Evolutionary conservation across 2,329 filamentous ascomycete species (phyloP).

Genomic region (Thielaviopsis populi): DNA sequence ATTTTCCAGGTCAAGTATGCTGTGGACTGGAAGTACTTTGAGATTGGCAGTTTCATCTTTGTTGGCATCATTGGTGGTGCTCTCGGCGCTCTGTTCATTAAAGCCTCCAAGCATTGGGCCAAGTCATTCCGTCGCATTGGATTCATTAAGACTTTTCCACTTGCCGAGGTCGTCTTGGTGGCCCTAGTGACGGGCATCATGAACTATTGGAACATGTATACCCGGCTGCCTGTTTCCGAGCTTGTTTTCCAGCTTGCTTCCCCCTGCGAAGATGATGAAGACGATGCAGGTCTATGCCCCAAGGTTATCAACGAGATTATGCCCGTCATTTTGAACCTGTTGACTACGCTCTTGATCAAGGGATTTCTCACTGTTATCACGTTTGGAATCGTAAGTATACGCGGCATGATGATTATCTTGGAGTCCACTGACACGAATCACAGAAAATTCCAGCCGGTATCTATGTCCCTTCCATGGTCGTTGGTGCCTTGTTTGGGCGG

Average conservation of each 20-base stretch:
- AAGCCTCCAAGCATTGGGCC: constrained; percentile 83
- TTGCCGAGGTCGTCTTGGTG: constrained; percentile 79
- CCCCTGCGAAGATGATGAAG: constrained; percentile 60
- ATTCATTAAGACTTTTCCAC: constrained; percentile 65
- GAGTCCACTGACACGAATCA: background rate
- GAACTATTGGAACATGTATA: constrained; percentile 88
- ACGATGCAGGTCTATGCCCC: constrained; percentile 60
- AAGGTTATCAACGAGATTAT: constrained; percentile 59
- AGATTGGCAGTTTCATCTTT: constrained; percentile 71
- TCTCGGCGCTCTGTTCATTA: constrained; percentile 85
- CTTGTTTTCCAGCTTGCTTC: constrained; percentile 80
- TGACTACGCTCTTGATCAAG: constrained; percentile 76
- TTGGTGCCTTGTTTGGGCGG: constrained; percentile 80
- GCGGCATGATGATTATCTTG: background rate
- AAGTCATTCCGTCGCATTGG: constrained; percentile 69
- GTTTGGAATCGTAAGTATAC: constrained; percentile 59
- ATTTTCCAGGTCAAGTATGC: constrained; percentile 88
- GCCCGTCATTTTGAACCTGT: constrained; percentile 53
- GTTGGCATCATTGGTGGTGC: constrained; percentile 75
- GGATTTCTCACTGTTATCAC: constrained; percentile 76
- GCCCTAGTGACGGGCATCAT: constrained; percentile 69
- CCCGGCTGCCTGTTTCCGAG: constrained; percentile 78
- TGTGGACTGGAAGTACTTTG: constrained; percentile 86
- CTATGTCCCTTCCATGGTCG: constrained; percentile 97
- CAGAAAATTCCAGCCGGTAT: constrained; percentile 89